Percentiles rank a stretch among this genome's conserved stretches.
Evolutionary conservation across 106 monocot genomes (phyloP).

Genomic region (Allium sativum): DNA sequence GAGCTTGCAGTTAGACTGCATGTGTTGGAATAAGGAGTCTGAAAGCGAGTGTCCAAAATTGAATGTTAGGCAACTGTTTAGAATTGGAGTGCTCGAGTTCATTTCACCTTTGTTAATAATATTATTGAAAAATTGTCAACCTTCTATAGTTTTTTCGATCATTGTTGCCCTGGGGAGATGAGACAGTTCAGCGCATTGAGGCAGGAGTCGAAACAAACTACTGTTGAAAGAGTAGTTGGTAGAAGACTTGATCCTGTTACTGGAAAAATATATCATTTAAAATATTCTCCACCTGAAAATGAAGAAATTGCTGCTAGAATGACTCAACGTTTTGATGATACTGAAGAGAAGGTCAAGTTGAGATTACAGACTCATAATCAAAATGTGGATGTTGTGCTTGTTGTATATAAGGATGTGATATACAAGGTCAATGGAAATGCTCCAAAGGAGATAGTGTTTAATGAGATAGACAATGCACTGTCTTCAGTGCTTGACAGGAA

Average conservation of each 20-base stretch:
- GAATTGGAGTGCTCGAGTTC: too few species aligned
- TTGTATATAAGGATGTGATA: constrained; percentile 54
- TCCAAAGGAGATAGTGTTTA: constrained; percentile 59
- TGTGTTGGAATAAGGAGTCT: too few species aligned
- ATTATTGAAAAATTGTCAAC: too few species aligned
- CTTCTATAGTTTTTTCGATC: too few species aligned
- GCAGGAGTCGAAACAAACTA: too few species aligned
- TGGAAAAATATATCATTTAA: constrained; percentile 91
- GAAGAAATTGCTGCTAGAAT: constrained; percentile 89
- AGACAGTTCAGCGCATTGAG: too few species aligned
- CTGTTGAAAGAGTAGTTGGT: constrained; percentile 86
- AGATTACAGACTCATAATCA: constrained; percentile 75
- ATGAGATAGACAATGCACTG: constrained; percentile 50
- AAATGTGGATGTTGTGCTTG: constrained; percentile 79
- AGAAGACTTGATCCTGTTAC: constrained; percentile 90
- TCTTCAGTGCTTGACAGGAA: constrained; percentile 37
- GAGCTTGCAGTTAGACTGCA: too few species aligned
- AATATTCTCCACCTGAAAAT: constrained; percentile 93
- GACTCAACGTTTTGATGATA: constrained; percentile 95
- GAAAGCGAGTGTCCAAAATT: too few species aligned
- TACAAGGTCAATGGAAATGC: constrained; percentile 73
- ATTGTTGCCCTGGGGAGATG: too few species aligned
- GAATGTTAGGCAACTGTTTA: too few species aligned
- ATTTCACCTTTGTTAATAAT: too few species aligned
- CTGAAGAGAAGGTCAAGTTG: constrained; percentile 94